A percentile compares a stretch with the other conserved stretches of the same genome.
Conservation (phyloP, 805 yeast species). For the Saccharomycopsis microspora region DNA sequence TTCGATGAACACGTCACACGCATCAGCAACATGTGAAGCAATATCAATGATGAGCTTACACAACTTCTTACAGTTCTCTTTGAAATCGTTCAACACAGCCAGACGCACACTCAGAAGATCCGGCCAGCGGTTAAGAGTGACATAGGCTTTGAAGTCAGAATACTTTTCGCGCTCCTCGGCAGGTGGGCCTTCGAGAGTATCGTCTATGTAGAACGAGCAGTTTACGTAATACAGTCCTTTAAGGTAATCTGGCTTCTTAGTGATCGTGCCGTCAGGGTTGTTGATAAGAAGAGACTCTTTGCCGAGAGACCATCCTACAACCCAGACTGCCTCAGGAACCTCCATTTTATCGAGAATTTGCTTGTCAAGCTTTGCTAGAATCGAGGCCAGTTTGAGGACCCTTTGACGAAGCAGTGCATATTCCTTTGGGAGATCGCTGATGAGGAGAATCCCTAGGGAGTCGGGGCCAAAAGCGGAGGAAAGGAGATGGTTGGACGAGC, state of each 20-base stretch:
- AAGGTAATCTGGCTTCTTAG: conserved; percentile 25
- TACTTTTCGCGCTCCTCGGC: conserved; percentile 23
- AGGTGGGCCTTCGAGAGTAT: conserved; percentile 35
- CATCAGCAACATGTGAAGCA: conserved; percentile 38
- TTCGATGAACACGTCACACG: conserved; percentile 36
- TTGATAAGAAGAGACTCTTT: conserved; percentile 36
- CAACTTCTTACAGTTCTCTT: conserved; percentile 26
- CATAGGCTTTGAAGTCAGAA: conserved; percentile 31
- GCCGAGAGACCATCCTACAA: conserved; percentile 54
- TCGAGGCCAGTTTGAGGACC: conserved; percentile 33
- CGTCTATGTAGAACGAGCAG: conserved; percentile 40
- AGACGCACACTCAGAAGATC: neutral
- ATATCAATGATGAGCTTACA: conserved; percentile 36
- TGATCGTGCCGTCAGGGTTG: conserved; percentile 18
- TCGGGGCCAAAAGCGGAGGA: conserved; percentile 41
- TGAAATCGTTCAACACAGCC: conserved; percentile 25
- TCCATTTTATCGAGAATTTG: conserved; percentile 29
- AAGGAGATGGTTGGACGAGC: conserved; percentile 24
- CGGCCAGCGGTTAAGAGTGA: conserved; percentile 46
- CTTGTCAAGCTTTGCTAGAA: conserved; percentile 29
- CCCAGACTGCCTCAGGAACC: conserved; percentile 37
- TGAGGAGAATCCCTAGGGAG: conserved; percentile 42
- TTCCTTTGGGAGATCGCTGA: conserved; percentile 30
- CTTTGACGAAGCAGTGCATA: conserved; percentile 28
- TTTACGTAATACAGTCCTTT: conserved; percentile 52